Evolutionary conservation across 2,329 filamentous ascomycete species (phyloP), one percentile per base, ranked within the genome.

Genomic region (Chrysoporthe cubensis): DNA sequence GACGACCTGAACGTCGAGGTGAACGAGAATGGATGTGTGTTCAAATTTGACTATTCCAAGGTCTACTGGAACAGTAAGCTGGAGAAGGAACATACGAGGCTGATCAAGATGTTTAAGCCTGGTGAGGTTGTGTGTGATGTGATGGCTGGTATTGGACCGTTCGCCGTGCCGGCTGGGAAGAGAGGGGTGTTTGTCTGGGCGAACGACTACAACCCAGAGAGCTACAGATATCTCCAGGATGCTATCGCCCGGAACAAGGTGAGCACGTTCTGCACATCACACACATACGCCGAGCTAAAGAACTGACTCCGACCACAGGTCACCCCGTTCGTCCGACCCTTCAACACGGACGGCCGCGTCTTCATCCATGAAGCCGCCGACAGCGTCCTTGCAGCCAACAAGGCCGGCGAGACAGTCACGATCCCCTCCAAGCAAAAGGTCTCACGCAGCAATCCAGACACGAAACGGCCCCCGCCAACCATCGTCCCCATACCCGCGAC

Each of bases 61-160:
- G 96, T 99, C 4, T 99, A 99, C 84, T 99, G 95, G 95, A 99
- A 99, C 80, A 94, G 90, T 75, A 90, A 95, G 72, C 87, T 99
- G 16, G 91, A 96, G 74, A 92, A 89, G 0, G 96, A 99, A 79
- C 96, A 99, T 79, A 88, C 90, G 71, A 86, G 96, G 3, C 83
- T 98, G 18, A 88, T 95, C 68, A 82, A 85, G 64, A 80, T 90
- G 65, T 97, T 98, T 82, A 82, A 88, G 66, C 88, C 91, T 7
- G 94, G 96, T 50, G 92, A 98, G 75, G 94, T 94, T 3, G 92
- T 98, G 1, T 96, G 91, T 81, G 96, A 99, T 79, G 91, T 97
- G 71, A 99, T 98, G 95, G 95, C 94, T 0, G 96, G 96, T 56
- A 94, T 99, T 62, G 96, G 96, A 0, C 96, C 96, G 0, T 99